Evolutionary conservation across 176 grass and related monocot genomes (phyloP).

Genomic region (Guadua angustifolia): DNA sequence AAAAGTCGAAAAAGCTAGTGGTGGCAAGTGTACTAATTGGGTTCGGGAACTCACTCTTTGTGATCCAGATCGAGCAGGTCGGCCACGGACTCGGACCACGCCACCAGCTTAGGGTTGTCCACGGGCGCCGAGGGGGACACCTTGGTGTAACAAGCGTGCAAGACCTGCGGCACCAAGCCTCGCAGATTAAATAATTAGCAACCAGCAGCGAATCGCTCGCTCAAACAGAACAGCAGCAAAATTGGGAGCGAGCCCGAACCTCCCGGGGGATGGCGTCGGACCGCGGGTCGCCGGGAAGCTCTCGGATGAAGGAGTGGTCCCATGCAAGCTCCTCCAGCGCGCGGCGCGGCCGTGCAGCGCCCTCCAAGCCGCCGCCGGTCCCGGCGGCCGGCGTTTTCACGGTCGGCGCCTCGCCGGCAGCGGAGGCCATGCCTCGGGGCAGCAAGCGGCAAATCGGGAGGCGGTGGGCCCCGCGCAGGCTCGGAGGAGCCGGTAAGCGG

Average conservation of each 20-base stretch:
- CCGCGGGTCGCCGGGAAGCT: slow-evolving; percentile 77
- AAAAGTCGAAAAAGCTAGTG: neutral
- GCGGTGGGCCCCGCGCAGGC: neutral
- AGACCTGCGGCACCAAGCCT: slow-evolving; percentile 46
- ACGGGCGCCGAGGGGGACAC: slow-evolving; percentile 80
- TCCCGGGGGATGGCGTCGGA: slow-evolving; percentile 64
- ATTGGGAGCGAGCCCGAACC: slow-evolving; percentile 34
- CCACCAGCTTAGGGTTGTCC: slow-evolving; percentile 78
- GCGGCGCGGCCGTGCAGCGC: slow-evolving; percentile 10
- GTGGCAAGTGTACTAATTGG: neutral
- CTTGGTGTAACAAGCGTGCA: slow-evolving; percentile 81
- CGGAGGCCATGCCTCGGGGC: slow-evolving; percentile 44
- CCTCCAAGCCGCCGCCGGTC: neutral
- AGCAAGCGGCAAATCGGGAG: slow-evolving; percentile 2
- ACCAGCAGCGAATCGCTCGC: neutral
- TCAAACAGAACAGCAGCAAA: neutral
- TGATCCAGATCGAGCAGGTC: slow-evolving; percentile 94
- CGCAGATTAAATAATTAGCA: neutral
- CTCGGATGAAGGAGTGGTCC: slow-evolving; percentile 83
- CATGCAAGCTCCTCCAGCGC: slow-evolving; percentile 78
- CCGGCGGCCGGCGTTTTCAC: neutral
- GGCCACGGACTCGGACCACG: slow-evolving; percentile 72
- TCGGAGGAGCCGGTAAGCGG: neutral
- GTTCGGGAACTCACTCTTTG: slow-evolving; percentile 62
- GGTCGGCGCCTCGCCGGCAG: neutral